Base-by-base conservation (phyloP, 306 rosid genomes). In the Alnus rubra region DNA sequence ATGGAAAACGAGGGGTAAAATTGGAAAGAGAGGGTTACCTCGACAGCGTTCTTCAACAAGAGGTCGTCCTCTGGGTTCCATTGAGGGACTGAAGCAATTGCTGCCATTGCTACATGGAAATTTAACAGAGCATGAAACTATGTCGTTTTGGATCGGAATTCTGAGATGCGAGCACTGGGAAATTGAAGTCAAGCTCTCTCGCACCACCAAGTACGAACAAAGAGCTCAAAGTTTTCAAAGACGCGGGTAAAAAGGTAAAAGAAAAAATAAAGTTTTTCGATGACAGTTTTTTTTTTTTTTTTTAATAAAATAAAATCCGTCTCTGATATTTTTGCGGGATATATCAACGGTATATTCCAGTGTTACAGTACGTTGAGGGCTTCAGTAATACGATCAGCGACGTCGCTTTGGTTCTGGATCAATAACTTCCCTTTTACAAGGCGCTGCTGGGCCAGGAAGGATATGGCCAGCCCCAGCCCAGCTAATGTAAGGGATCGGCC, bases 61-160 rank as follows among this genome's bases (percentile, higher is more conserved):
- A 93, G 87, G 82, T 93, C 98, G 37, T 93, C 98, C 55, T 93
- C 92, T 1, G 92, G 85, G 73, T 56, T 69, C 98, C 97, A 93
- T 1, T 87, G 83, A 71, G 87, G 74, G 10, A 49, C 75, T 10
- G 91, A 71, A 75, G 87, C 71, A 13, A 33, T 52, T 13, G 79
- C 67, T 23, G 65, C 80, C 81, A 86, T 74, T 67, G 13, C n/a
- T 42, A 7, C 44, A 18, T 18, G 44, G 10, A 62, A 19, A 58
- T 9, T 31, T 39, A 67, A 42, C 13, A 39, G 14, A 39, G 72
- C 72, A 67, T 67, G 30, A 42, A 37, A 10, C 4, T 30, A 2
- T 31, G 39, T 62, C 42, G 39, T 62, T 31, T 62, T 31, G 30
- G 8, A 39, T 42, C 48, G n/a, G 42, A 39, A 7, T 67, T 67